Evolutionary conservation across 2,329 filamentous ascomycete genomes (phyloP), one percentile per base, ranked within the genome.

Genomic region (Emmonsiellopsis sp.): DNA sequence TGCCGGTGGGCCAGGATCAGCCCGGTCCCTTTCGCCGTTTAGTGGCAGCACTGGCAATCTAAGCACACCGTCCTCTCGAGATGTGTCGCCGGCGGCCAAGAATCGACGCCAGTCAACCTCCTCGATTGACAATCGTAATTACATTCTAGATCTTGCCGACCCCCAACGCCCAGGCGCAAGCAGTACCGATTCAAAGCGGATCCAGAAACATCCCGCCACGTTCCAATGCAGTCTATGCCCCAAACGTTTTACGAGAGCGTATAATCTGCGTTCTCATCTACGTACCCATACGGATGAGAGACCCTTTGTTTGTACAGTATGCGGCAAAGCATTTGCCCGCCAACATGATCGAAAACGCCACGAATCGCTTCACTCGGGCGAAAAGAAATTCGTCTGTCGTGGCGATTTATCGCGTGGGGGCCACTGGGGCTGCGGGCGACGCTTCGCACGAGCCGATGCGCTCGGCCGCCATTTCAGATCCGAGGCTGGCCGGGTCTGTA

Each of bases 381-480:
- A 98, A 74, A 98, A 97, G 81, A 97, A 95, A 66, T 98, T 97
- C 67, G 88, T 97, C 6, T 98, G 93, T 72, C 90, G 89, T 61
- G 93, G 93, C 51, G 87, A 91, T 55, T 82, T 98, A 49, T 91
- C 92, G 60, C 83, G 83, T 2, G 84, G 85, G 46, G 85, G 85
- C 5, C 83, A 87, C 59, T 98, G 93, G 93, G 93, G 93, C 17
- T 98, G 93, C 61, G 89, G 89, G 3, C 82, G 93, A 56, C 82
- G 91, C 8, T 98, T 98, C 69, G 93, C 93, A 13, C 88, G 93
- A 61, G 93, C 93, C 5, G 93, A 98, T 74, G 93, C 93, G 5
- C 78, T 98, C 2, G 93, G 93, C 2, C 82, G 91, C 9, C 93
- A 96, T 72, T 98, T 98, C 76, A 81, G 93, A 51, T 95, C 89